A percentile compares a stretch with the other conserved stretches of the same genome.
Evolutionary conservation across 306 rosid species (phyloP).

Genomic region (Cicer bijugum): DNA sequence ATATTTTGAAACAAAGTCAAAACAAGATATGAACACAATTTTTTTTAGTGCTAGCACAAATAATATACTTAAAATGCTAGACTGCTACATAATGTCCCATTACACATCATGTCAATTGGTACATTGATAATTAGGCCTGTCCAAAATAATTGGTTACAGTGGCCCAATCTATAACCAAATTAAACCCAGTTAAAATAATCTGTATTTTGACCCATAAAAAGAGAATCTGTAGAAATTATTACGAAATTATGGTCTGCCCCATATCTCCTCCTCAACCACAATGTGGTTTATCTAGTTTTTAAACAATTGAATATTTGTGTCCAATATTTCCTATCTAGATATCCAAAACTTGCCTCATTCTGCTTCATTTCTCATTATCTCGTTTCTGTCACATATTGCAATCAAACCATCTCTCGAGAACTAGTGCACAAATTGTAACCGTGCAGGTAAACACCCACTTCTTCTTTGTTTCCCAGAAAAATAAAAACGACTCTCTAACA

Average conservation of each 20-base stretch:
- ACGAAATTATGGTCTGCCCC: neutral
- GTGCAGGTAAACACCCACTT: too few relatives aligned
- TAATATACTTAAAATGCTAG: neutral
- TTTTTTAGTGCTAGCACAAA: neutral
- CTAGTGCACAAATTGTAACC: too few relatives aligned
- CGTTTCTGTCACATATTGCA: too few relatives aligned
- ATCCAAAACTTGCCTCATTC: neutral
- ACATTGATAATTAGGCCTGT: neutral
- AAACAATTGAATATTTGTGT: neutral
- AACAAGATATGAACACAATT: neutral
- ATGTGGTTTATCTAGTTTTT: neutral
- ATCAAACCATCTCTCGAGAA: too few relatives aligned
- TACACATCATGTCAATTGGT: neutral
- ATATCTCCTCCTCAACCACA: neutral
- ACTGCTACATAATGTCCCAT: conserved; percentile 8
- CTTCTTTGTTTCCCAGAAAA: too few relatives aligned
- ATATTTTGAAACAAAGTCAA: conserved; percentile 26
- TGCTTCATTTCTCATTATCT: neutral
- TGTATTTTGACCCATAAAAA: too few relatives aligned
- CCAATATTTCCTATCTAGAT: neutral
- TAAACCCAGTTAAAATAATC: neutral
- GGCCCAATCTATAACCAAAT: neutral
- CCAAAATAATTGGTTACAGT: neutral
- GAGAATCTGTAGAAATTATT: neutral
- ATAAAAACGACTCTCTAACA: too few relatives aligned